A percentile compares a stretch with the other conserved stretches of the same genome.
Evolutionary conservation across 2,329 filamentous ascomycete species (phyloP).

Genomic region (Fusarium paranaense): DNA sequence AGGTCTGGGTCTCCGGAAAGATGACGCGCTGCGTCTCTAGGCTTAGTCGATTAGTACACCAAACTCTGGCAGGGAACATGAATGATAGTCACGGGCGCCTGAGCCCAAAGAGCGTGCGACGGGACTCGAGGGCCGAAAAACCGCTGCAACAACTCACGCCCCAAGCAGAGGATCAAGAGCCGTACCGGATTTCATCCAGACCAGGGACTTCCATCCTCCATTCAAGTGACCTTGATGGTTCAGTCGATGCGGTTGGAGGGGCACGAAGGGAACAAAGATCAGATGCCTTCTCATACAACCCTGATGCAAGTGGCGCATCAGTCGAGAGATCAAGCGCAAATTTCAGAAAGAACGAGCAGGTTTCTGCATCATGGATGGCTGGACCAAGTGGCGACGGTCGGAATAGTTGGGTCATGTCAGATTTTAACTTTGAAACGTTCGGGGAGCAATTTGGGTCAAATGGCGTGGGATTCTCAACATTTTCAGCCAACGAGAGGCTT

Average conservation of each 20-base stretch:
- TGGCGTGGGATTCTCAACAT: neutral
- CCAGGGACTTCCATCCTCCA: neutral
- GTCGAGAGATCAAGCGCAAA: neutral
- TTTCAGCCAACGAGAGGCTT: neutral
- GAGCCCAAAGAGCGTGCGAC: neutral
- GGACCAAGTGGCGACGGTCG: neutral
- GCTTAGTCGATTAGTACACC: constrained; percentile 14
- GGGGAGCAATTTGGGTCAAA: constrained; percentile 13
- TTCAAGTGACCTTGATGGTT: neutral
- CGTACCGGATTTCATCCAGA: neutral
- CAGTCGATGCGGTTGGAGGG: neutral
- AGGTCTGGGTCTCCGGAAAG: constrained; percentile 33
- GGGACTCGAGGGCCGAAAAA: neutral
- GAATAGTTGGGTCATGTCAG: constrained; percentile 28
- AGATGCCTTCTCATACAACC: neutral
- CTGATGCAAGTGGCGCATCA: neutral
- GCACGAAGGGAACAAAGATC: neutral
- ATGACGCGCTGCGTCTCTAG: constrained; percentile 32
- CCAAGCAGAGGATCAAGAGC: neutral
- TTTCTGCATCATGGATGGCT: neutral
- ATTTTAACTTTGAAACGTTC: constrained; percentile 29
- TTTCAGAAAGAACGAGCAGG: neutral
- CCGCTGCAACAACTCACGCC: neutral
- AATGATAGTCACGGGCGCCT: neutral
- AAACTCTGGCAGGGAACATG: neutral